Conservation (phyloP, 169 alveolate species). For the Eimeria mitis region DNA sequence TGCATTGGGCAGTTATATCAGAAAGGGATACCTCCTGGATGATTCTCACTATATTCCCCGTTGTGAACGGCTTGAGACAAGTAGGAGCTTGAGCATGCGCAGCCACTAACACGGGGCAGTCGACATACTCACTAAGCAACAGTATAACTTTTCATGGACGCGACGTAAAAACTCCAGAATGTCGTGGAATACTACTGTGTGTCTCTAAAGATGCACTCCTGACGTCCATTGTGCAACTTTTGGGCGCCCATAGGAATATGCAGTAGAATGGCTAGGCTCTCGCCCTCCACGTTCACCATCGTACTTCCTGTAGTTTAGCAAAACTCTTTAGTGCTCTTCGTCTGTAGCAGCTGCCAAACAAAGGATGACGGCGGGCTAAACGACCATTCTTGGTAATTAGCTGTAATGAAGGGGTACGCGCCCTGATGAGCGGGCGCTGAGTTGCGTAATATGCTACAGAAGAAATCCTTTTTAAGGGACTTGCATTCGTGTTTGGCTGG, state of each 20-base stretch:
- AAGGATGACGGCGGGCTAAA: neutral
- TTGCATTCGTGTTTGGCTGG: neutral
- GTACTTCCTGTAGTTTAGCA: neutral
- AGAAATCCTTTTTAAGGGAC: neutral
- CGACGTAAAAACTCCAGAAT: no score
- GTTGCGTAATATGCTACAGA: neutral
- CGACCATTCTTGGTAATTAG: neutral
- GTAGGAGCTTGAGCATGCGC: neutral
- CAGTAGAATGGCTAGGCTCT: neutral
- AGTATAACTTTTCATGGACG: neutral
- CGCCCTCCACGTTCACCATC: neutral
- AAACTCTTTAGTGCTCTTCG: neutral
- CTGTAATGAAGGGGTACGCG: neutral
- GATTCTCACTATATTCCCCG: neutral
- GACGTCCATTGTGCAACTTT: neutral
- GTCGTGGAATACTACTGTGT: neutral
- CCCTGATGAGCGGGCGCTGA: neutral
- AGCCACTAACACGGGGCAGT: neutral
- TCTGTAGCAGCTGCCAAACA: neutral
- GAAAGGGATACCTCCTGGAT: neutral
- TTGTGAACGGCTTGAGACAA: neutral
- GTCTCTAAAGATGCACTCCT: neutral
- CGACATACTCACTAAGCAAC: neutral
- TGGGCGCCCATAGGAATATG: neutral
- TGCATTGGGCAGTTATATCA: neutral